phyloP scores from a whole-genome alignment of 1,139 yeast genomes.

The Arxiozyma telluris region DNA sequence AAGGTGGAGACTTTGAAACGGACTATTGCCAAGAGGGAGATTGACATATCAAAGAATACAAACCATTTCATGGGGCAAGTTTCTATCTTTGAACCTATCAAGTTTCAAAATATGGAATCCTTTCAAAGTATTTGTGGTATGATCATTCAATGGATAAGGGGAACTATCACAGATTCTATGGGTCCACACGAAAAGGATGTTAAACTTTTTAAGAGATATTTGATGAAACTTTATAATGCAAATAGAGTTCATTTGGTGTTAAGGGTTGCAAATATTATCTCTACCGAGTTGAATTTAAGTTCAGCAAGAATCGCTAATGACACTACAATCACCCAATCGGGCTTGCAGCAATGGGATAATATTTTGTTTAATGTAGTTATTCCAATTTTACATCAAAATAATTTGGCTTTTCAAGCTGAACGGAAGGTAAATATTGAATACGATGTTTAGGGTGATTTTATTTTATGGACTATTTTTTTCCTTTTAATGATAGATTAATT shows the following conservation, averaged over 20 bases:
- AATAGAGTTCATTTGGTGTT: conserved; percentile 19
- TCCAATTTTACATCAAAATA: conserved; percentile 22
- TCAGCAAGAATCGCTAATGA: conserved; percentile 3
- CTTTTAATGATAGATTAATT: too few relatives aligned
- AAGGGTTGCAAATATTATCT: conserved; percentile 17
- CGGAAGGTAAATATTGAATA: conserved; percentile 20
- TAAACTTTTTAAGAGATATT: conserved; percentile 31
- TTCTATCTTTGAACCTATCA: conserved; percentile 29
- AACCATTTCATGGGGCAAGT: conserved; percentile 21
- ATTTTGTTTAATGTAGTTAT: conserved; percentile 18
- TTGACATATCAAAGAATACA: conserved; percentile 21
- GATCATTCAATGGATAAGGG: conserved; percentile 42
- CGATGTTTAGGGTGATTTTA: conserved; percentile 8
- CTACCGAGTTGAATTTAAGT: conserved; percentile 16
- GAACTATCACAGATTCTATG: conserved; percentile 32
- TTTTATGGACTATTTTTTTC: too few relatives aligned
- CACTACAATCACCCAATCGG: conserved; percentile 7
- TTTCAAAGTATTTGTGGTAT: conserved; percentile 34
- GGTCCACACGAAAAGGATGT: conserved; percentile 59
- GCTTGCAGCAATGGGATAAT: conserved; percentile 28
- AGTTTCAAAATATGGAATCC: conserved; percentile 33
- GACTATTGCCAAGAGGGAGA: conserved; percentile 26
- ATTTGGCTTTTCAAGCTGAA: conserved; percentile 18
- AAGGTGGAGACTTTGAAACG: conserved; percentile 15
- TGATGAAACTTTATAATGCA: conserved; percentile 20